phyloP scores from a whole-genome alignment of 2,329 filamentous ascomycete species.

The Aspergillus tamarii region DNA sequence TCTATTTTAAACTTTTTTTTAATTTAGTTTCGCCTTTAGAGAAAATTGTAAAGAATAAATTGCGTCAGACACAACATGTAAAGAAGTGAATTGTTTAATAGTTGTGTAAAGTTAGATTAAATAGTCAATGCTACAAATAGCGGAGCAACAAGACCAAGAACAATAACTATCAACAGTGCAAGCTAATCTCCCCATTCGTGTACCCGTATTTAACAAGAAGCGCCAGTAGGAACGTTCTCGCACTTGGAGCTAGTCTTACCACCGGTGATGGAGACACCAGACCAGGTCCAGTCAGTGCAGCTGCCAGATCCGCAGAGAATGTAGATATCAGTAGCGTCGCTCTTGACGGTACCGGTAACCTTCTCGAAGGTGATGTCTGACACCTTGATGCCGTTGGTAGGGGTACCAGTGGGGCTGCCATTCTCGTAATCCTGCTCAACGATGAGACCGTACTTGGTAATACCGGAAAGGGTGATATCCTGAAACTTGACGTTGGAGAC shows the following conservation, averaged over 20 bases:
- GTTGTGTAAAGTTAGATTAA: too few relatives aligned
- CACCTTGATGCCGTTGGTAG: slow-evolving; percentile 45
- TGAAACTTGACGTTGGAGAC: slow-evolving; percentile 58
- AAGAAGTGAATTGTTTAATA: too few relatives aligned
- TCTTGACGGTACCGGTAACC: slow-evolving; percentile 38
- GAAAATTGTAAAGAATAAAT: too few relatives aligned
- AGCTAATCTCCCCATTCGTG: not conserved
- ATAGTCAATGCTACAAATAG: too few relatives aligned
- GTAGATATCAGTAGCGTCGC: slow-evolving; percentile 48
- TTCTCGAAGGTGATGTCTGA: slow-evolving; percentile 39
- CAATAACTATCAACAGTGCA: not conserved
- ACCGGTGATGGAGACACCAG: slow-evolving; percentile 53
- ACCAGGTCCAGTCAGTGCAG: slow-evolving; percentile 55
- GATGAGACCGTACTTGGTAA: slow-evolving; percentile 55
- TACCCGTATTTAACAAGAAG: slow-evolving; percentile 27
- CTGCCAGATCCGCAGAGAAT: slow-evolving; percentile 58
- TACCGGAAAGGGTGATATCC: slow-evolving; percentile 54
- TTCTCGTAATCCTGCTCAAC: slow-evolving; percentile 59
- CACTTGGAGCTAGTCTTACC: slow-evolving; percentile 51
- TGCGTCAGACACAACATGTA: too few relatives aligned
- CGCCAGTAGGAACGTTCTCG: slow-evolving; percentile 42
- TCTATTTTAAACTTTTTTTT: too few relatives aligned
- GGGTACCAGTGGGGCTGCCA: slow-evolving; percentile 43
- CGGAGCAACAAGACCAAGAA: too few relatives aligned
- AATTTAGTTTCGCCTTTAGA: too few relatives aligned